A percentile compares a stretch with the other conserved stretches of the same genome.
These are phyloP conservation scores for Vitis hybrid DNA, from an alignment of 177 flowering plant genomes.

Conservation along the genomic window DNA sequence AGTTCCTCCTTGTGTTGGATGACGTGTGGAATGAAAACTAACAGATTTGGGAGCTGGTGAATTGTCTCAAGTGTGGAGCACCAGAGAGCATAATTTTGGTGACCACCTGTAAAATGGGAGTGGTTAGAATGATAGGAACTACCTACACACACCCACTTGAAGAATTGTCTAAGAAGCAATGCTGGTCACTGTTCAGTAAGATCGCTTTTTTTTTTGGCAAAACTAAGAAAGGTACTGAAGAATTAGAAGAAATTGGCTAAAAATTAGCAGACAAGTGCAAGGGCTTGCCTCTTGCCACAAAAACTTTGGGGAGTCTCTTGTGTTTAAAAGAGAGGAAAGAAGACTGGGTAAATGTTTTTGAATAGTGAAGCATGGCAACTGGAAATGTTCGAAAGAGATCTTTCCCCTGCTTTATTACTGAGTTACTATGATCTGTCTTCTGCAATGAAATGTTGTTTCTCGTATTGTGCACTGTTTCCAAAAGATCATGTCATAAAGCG, in stretches of 20 bases:
- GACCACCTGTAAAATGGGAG: no score
- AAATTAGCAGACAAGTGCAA: constrained; percentile 11
- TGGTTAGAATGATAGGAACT: no score
- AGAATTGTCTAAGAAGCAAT: constrained; percentile 1
- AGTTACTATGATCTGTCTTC: no score
- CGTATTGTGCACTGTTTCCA: no score
- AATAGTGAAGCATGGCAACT: constrained; percentile 11
- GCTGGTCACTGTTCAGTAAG: constrained; percentile 13
- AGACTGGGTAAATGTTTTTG: constrained; percentile 10
- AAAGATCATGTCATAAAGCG: no score
- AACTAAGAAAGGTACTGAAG: neutral
- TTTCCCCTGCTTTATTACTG: no score
- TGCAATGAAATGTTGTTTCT: no score
- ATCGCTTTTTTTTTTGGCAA: neutral
- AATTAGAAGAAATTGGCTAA: constrained; percentile 12
- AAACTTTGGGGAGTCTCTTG: constrained; percentile 16
- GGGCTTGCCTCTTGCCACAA: constrained; percentile 21
- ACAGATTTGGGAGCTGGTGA: constrained; percentile 12
- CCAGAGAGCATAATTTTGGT: no score
- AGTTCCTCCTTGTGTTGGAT: constrained; percentile 5
- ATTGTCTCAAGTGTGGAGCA: no score
- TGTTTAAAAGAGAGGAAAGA: constrained; percentile 1
- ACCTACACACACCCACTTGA: neutral
- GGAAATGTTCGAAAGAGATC: neutral
- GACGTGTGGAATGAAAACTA: neutral